Conservation (phyloP, 306 rosid species). For the Acacia acuminata region DNA sequence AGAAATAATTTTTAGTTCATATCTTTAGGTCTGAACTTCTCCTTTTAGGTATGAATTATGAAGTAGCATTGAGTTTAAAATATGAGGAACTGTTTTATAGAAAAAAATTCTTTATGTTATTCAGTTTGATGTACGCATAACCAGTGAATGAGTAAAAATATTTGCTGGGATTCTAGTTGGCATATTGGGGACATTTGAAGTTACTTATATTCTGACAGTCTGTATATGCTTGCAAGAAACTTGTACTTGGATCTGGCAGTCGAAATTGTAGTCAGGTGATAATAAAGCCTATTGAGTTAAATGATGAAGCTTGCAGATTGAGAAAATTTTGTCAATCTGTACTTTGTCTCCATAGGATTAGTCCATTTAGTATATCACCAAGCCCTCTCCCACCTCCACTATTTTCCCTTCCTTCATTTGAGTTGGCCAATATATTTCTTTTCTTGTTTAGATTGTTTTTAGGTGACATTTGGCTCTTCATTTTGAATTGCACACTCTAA, state of each 20-base stretch:
- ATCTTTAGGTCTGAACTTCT: neutral
- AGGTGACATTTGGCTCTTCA: neutral
- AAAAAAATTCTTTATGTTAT: neutral
- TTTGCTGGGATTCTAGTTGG: neutral
- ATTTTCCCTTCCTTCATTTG: neutral
- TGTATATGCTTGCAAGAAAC: neutral
- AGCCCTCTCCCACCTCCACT: neutral
- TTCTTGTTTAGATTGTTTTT: neutral
- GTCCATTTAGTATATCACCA: neutral
- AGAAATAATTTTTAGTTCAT: neutral
- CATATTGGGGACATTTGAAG: neutral
- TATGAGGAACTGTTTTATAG: neutral
- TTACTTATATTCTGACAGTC: neutral
- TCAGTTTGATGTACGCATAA: neutral
- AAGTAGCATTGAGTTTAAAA: neutral
- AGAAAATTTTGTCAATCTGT: no score
- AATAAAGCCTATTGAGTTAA: neutral
- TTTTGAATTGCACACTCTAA: neutral
- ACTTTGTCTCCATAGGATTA: neutral
- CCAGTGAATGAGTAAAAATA: neutral
- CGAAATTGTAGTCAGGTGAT: neutral
- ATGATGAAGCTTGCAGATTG: neutral
- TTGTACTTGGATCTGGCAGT: neutral
- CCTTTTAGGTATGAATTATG: neutral
- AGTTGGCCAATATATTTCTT: neutral